Evolutionary conservation across 352 stramenopile genomes (phyloP).

Genomic region (Thalassiosira livingstoniorum): DNA sequence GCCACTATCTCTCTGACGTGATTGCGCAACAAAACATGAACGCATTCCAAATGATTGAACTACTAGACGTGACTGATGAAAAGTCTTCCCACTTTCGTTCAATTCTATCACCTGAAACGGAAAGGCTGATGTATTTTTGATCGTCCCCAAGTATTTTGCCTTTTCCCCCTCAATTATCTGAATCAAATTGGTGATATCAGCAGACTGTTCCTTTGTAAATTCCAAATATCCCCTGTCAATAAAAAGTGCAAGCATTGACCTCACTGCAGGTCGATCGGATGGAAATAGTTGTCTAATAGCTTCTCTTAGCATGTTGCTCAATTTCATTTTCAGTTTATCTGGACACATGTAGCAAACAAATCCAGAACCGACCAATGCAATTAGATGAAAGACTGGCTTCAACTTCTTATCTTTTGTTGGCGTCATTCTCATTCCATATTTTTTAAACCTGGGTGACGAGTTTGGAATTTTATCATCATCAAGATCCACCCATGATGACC

Average conservation of each 20-base stretch:
- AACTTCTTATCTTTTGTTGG: constrained; percentile 38
- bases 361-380: background rate
- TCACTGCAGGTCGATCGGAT: background rate
- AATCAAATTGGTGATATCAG: constrained; percentile 14
- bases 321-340: background rate
- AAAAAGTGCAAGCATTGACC: constrained; percentile 3
- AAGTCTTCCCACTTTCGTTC: constrained; percentile 1
- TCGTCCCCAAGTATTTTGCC: constrained; percentile 19
- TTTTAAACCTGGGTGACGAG: constrained; percentile 8
- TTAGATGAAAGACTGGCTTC: constrained; percentile 24
- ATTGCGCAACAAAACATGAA: background rate
- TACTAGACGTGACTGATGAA: background rate
- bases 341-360: constrained; percentile 6
- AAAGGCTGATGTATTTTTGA: constrained; percentile 14
- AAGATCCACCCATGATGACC: background rate
- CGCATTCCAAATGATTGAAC: constrained; percentile 11
- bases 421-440: constrained; percentile 21
- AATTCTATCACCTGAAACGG: constrained; percentile 22
- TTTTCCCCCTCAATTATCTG: constrained; percentile 14
- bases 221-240: constrained; percentile 22
- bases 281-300: background rate
- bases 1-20: background rate
- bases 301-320: background rate
- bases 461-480: constrained; percentile 22
- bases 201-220: background rate